Evolutionary conservation across 306 rosid species (phyloP), one percentile per base, ranked within the genome.

Genomic region (Acmispon strigosus): DNA sequence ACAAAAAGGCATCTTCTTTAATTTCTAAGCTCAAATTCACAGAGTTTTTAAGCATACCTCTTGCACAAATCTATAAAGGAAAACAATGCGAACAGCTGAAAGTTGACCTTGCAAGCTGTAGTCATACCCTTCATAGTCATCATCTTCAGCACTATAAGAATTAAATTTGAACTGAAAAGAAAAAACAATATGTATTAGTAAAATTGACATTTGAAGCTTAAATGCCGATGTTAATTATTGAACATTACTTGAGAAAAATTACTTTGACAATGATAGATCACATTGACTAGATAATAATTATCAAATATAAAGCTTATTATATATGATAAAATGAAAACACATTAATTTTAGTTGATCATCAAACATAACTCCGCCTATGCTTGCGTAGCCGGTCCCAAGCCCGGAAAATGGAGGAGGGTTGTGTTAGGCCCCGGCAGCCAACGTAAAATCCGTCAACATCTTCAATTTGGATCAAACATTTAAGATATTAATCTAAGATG

Each of bases 41-140:
- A 2, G 22, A 64, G 73, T 22, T 50, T 27, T 70, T 53, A 41
- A 48, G 58, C 85, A 66, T 89, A 94, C 99, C 99, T 94, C 99
- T 73, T 91, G 97, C 73, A 94, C 89, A 83, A 94, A 94, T 84
- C 99, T 87, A 79, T 94, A 86, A 47, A 94, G 97, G 83, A 94
- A 89, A 78, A 91, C 87, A 61, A 94, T 84, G 63, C 99, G 99
- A 78, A 94, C 99, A 51, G 99, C 99, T 80, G 96, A 89, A 75
- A 94, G 97, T 52, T 87, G 95, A 58, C 99, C 95, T 57, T 81
- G 76, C 87, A 94, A 81, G 78, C 97, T 86, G 78, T 91, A 91
- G 76, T 82, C 91, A 80, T 89, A 91, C 65, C 99, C 99, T 82
- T 94, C 84, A 65, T 87, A 94, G 78, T 94, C 97, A 70, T 89